phyloP scores from a whole-genome alignment of 345 rosid genomes.

The Murraya koenigii region DNA sequence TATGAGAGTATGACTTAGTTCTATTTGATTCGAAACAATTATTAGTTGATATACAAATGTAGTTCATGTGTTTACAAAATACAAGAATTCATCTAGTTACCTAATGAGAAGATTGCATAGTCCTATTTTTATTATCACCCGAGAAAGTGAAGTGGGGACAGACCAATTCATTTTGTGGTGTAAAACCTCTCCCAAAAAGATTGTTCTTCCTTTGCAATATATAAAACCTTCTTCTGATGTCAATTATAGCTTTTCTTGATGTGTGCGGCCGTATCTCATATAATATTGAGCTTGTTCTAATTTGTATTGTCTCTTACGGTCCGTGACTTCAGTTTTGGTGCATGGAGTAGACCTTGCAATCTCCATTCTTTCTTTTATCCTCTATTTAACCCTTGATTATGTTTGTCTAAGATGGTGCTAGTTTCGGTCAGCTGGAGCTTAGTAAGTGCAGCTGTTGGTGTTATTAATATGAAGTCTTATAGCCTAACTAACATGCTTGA shows the following conservation, averaged over 20 bases:
- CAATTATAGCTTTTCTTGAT: background rate
- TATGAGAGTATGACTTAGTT: background rate
- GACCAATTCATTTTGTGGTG: background rate
- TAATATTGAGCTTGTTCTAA: background rate
- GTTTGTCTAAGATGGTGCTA: background rate
- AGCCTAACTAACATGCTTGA: background rate
- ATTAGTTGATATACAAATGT: background rate
- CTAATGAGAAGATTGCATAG: background rate
- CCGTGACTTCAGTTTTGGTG: background rate
- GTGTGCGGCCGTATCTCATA: background rate
- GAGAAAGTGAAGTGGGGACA: background rate
- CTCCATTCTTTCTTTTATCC: background rate
- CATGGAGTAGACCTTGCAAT: background rate
- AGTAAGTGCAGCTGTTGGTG: background rate
- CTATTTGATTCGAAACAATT: background rate
- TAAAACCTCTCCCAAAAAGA: background rate
- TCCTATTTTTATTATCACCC: too few relatives aligned
- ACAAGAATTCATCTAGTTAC: background rate
- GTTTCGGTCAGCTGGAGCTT: background rate
- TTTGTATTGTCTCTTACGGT: background rate
- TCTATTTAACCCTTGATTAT: background rate
- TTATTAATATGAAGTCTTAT: background rate
- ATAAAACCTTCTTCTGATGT: too few relatives aligned
- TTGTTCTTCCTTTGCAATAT: too few relatives aligned
- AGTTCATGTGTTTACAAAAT: background rate